These are phyloP conservation scores for Clitopilus hobsonii DNA, from an alignment of 768 basidiomycete species.

Conservation along the genomic window DNA sequence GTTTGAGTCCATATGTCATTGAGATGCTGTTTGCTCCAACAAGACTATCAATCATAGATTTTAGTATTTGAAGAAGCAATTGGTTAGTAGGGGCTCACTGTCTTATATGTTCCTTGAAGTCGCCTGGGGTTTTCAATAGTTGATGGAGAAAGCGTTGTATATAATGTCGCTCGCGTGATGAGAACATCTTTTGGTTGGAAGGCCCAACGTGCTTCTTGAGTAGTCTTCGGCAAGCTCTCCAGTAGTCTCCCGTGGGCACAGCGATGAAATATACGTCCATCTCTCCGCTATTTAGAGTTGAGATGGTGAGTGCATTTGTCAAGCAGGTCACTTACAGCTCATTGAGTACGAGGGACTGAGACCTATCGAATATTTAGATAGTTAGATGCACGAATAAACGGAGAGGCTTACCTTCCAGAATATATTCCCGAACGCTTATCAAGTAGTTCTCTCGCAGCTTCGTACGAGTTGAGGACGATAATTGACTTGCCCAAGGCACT, in stretches of 20 bases:
- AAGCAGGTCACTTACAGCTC: too few relatives aligned
- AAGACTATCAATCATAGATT: constrained; percentile 16
- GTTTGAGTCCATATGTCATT: constrained; percentile 17
- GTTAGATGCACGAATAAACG: too few relatives aligned
- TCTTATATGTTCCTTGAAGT: constrained; percentile 13
- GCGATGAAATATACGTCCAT: too few relatives aligned
- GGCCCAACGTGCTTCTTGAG: constrained; percentile 18
- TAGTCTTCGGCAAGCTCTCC: constrained; percentile 25
- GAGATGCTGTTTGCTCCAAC: constrained; percentile 15
- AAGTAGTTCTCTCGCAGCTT: constrained; percentile 18
- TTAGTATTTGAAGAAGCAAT: too few relatives aligned
- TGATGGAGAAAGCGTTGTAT: constrained; percentile 17
- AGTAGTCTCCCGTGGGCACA: constrained; percentile 26
- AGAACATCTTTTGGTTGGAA: constrained; percentile 11
- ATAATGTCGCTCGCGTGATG: constrained; percentile 15
- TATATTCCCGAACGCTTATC: constrained; percentile 17
- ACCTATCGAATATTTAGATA: too few relatives aligned
- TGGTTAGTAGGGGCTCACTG: constrained; percentile 11
- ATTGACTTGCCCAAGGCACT: constrained; percentile 14
- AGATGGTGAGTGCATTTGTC: too few relatives aligned
- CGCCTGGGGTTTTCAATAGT: constrained; percentile 13
- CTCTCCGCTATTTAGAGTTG: too few relatives aligned
- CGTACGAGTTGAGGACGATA: constrained; percentile 15
- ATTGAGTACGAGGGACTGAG: too few relatives aligned
- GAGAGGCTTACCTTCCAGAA: constrained; percentile 15